phyloP scores from a whole-genome alignment of 75 land plant genomes.

The Ceratopteris richardii region DNA sequence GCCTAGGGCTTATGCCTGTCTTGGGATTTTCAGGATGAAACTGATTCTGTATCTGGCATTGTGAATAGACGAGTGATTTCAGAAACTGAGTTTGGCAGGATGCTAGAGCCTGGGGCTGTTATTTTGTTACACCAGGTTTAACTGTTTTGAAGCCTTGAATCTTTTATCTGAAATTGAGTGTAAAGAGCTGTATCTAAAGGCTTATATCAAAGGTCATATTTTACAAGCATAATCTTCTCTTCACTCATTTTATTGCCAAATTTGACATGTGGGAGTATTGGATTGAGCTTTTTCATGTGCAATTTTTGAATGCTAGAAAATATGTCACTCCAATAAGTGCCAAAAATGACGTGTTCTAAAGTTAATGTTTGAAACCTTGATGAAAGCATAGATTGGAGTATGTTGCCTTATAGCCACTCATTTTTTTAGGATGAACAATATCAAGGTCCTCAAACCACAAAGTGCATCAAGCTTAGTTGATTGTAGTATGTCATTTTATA shows the following conservation, averaged over 20 bases:
- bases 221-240: neutral
- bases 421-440: no score
- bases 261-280: neutral
- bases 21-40: constrained; percentile 50
- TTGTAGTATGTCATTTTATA: no score
- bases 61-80: constrained; percentile 42
- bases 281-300: neutral
- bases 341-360: no score
- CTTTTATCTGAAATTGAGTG: neutral
- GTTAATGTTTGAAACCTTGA: no score
- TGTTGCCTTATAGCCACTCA: no score
- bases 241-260: neutral
- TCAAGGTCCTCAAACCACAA: no score
- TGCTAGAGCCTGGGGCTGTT: constrained; percentile 53
- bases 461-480: no score
- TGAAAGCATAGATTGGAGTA: no score
- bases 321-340: no score
- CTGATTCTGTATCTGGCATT: constrained; percentile 54
- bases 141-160: neutral
- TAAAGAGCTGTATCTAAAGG: neutral
- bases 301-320: neutral
- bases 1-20: neutral
- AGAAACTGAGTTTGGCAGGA: constrained; percentile 40
- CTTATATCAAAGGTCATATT: neutral
- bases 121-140: constrained; percentile 57